Conservation (phyloP, 2,329 filamentous ascomycete genomes). For the Incumbomyces delicatus region DNA sequence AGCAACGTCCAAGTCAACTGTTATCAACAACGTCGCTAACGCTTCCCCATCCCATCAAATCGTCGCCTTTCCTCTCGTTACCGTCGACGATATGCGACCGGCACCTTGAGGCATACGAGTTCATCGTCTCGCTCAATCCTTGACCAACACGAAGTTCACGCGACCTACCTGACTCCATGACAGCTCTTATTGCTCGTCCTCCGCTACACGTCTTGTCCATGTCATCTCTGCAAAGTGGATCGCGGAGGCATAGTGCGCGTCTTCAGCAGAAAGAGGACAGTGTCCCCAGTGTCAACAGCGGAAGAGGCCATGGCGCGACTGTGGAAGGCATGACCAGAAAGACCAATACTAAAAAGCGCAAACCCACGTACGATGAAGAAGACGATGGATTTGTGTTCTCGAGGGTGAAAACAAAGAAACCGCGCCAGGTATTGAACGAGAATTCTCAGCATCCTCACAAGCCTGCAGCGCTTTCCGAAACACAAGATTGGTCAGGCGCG, state of each 20-base stretch:
- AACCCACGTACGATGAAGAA: slow-evolving; percentile 56
- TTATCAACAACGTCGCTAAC: too few relatives aligned
- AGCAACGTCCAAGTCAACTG: not conserved
- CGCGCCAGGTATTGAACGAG: slow-evolving; percentile 21
- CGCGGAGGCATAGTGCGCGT: slow-evolving; percentile 26
- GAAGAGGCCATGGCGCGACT: slow-evolving; percentile 9
- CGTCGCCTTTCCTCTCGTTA: not conserved
- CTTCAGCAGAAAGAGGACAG: slow-evolving; percentile 28
- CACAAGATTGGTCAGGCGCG: slow-evolving; percentile 15
- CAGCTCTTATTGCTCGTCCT: slow-evolving; percentile 24
- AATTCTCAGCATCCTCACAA: slow-evolving; percentile 33
- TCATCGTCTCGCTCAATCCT: not conserved
- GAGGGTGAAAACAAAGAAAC: slow-evolving; percentile 48
- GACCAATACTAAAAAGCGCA: slow-evolving; percentile 30
- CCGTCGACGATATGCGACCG: slow-evolving; percentile 1
- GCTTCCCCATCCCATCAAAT: too few relatives aligned
- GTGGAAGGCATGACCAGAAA: slow-evolving; percentile 13
- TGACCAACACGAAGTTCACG: slow-evolving; percentile 1
- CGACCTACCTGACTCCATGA: slow-evolving; percentile 19
- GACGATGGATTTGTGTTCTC: slow-evolving; percentile 71
- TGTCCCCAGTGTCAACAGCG: slow-evolving; percentile 10
- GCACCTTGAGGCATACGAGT: not conserved
- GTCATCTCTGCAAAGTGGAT: slow-evolving; percentile 21
- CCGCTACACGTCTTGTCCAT: slow-evolving; percentile 25
- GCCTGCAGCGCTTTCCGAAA: slow-evolving; percentile 26